Base-by-base conservation (phyloP, 441 rosid genomes). In the Croton setiger region DNA sequence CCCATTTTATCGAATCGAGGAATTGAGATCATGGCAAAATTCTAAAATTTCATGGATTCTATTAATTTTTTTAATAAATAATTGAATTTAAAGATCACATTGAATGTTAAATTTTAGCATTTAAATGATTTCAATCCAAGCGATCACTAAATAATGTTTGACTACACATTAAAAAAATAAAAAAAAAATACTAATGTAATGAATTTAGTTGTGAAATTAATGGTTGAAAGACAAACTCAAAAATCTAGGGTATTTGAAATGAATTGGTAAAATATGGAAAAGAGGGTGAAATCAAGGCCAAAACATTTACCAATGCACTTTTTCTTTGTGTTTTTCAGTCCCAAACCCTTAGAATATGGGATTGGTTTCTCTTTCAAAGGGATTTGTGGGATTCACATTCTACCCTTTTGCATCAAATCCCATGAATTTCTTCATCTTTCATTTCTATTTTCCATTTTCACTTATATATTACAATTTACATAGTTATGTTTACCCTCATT, bases 311-410 rank as follows among this genome's bases (percentile, higher is more conserved):
- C 79, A 63, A 80, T 54, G 69, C 76, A 74, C 17, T 70, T 60
- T 71, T 66, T 64, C 68, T 61, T 70, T 52, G 64, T 52, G 69
- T 63, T 60, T 74, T 80, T 80, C 83, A 68, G 78, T 74, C 71
- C 84, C 80, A 70, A 76, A 82, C 75, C 79, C 78, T 53, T 70
- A 36, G 61, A 60, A 67, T 69, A 21, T 76, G 80, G 76, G 84
- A 78, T 70, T 72, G 81, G 73, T 67, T 70, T 66, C 57, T 70
- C 68, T 62, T 62, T 53, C 7, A 18, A 18, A 17, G 14, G 47
- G 63, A 36, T 36, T 55, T 57, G 4, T 10, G 68, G 71, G 63
- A 69, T 60, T 37, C 13, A 27, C 67, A 13, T 63, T 63, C 48
- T 63, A 45, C 27, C 51, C n/a, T 63, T 45, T 63, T 14, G 5